Conservation (phyloP, 1,284 basidiomycete species). For the Volvariella surrecta region DNA sequence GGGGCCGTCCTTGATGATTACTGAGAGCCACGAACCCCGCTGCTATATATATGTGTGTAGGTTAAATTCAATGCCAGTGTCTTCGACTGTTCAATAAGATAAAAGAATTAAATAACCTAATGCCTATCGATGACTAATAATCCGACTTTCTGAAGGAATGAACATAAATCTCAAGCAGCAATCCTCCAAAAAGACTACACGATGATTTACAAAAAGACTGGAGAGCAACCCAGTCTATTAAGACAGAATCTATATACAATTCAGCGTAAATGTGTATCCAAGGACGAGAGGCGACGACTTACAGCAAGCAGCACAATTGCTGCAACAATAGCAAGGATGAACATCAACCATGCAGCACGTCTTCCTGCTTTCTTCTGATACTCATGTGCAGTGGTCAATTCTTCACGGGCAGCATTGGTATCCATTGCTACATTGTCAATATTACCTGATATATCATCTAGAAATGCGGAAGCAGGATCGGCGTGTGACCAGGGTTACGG, state of each 20-base stretch:
- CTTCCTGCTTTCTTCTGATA: slow-evolving; percentile 94
- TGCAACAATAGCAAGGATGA: slow-evolving; percentile 83
- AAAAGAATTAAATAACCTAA: no score
- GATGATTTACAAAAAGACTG: no score
- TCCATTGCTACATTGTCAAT: slow-evolving; percentile 83
- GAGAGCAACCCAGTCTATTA: not conserved
- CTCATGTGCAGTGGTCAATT: slow-evolving; percentile 85
- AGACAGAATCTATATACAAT: slow-evolving; percentile 6
- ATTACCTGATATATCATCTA: slow-evolving; percentile 74
- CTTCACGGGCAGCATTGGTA: slow-evolving; percentile 79
- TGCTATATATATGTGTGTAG: no score
- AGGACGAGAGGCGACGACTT: slow-evolving; percentile 25
- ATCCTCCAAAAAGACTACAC: no score
- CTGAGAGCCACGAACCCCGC: no score
- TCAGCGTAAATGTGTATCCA: not conserved
- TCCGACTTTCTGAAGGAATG: no score
- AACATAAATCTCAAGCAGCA: no score
- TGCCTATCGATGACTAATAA: no score
- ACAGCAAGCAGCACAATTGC: slow-evolving; percentile 91
- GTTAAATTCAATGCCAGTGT: no score
- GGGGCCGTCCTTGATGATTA: no score
- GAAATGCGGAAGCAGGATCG: not conserved
- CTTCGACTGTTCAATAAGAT: no score
- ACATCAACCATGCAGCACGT: slow-evolving; percentile 82
- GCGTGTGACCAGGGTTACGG: not conserved